Evolutionary conservation across 169 alveolate genomes (phyloP).

Genomic region (Babesia ovata): DNA sequence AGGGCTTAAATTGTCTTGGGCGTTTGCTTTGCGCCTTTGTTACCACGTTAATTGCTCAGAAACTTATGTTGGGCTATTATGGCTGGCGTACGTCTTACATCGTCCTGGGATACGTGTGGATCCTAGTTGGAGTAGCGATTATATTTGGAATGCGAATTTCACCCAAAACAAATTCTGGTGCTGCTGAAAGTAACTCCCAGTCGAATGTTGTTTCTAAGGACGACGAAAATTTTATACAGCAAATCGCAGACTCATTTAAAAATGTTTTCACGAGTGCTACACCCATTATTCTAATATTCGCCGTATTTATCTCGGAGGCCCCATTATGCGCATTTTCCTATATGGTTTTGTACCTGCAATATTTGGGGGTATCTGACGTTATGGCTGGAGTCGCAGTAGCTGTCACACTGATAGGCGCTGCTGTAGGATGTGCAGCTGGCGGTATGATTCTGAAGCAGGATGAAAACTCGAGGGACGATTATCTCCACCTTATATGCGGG

Average conservation of each 20-base stretch:
- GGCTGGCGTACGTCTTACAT: slow-evolving; percentile 58
- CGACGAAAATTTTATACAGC: not conserved
- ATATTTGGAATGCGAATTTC: not conserved
- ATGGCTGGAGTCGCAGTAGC: slow-evolving; percentile 86
- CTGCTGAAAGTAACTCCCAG: not conserved
- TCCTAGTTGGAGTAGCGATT: not conserved
- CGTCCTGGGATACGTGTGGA: slow-evolving; percentile 36
- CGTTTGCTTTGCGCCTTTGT: slow-evolving; percentile 36
- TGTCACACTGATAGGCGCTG: slow-evolving; percentile 82
- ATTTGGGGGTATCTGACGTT: slow-evolving; percentile 83
- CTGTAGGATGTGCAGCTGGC: slow-evolving; percentile 88
- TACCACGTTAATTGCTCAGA: slow-evolving; percentile 23
- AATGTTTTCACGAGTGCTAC: not conserved
- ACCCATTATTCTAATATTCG: not conserved
- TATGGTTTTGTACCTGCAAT: slow-evolving; percentile 87
- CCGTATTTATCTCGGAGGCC: slow-evolving; percentile 79
- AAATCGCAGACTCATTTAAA: not conserved
- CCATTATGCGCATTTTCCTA: slow-evolving; percentile 88
- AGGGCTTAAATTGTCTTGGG: slow-evolving; percentile 32
- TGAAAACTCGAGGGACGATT: slow-evolving; percentile 74
- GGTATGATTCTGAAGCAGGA: slow-evolving; percentile 83
- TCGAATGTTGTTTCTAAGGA: not conserved
- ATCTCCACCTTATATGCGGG: slow-evolving; percentile 86
- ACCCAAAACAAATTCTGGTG: no score
- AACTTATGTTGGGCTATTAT: not conserved